Base-by-base conservation (phyloP, 169 alveolate species). In the Eimeria falciformis region DNA sequence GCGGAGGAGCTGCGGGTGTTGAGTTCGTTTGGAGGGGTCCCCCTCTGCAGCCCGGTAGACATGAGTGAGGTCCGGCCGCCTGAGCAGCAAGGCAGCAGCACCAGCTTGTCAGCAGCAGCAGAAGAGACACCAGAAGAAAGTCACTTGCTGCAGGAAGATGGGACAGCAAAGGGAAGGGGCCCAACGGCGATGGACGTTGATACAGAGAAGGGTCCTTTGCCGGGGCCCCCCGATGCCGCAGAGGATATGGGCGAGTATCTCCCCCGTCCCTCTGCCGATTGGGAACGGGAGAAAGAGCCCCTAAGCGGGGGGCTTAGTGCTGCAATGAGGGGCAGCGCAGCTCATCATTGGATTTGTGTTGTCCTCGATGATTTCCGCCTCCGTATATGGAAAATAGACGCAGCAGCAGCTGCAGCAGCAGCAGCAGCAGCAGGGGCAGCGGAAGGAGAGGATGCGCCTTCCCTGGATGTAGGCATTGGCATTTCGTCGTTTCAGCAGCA, bases 1-100 rank as follows among this genome's bases (percentile, higher is more conserved):
- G 50, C 92, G 23, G 84, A 85, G 18, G 92, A 85, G 84, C 84
- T 85, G 77, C 84, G 92, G 29, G 73, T 85, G 25, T 46, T 47
- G 68, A 71, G 83, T 25, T 37, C 83, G 1, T 33, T 40, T 7
- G 53, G 83, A 29, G 18, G 27, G 27, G 12, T 29, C 25, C 56
- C 25, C 27, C 18, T 71, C 25, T 71, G 83, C 56, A 53, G 27
- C 56, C 83, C 83, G 14, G 25, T 71, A 6, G 83, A 71, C 50
- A 71, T 71, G 83, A 71, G 29, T 29, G 83, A 71, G 83, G 9
- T 56, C 33, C 83, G 33, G 4, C 46, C 14, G 83, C 83, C 14
- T 53, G 58, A 71, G 82, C 82, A 71, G 56, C n/a, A n/a, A n/a
- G n/a, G 62, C 62, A 11, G 62, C 83, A 71, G 83, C 83, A 71